Base-by-base conservation (phyloP, 2,329 filamentous ascomycete genomes). In the Colletotrichum ledebouriae region DNA sequence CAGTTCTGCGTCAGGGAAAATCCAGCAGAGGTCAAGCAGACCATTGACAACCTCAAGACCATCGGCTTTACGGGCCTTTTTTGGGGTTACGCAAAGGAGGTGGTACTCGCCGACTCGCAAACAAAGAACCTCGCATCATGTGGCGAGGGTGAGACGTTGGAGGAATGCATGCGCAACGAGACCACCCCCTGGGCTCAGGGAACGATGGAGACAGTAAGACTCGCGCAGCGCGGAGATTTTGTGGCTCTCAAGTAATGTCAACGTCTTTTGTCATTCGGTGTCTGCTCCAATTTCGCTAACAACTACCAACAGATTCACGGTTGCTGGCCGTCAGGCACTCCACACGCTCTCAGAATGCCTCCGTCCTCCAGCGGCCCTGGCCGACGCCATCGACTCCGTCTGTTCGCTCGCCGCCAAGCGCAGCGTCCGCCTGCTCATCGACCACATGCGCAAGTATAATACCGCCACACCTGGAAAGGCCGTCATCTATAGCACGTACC, bases 1-100 rank as follows among this genome's bases (percentile, higher is more conserved):
- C 94, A 98, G 75, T 98, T 97, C 79, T 98, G 94, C 78, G 93
- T 93, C 0, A 94, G 94, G 33, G 92, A 94, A 79, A 91, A 87
- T 56, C 83, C 86, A 0, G 74, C 77, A 1, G 92, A 97, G 78
- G 91, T 97, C 2, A 82, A 84, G 47, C 79, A 77, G 34, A 94
- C 91, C 0, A 87, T 94, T 34, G 76, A 84, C 1, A 82, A 85
- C 2, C 83, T 97, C 10, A 92, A 93, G 78, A 78, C 83, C 37
- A 89, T 95, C 50, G 94, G 94, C 2, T 97, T 93, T 76, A 88
- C 87, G 25, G 94, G 94, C 12, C 92, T 97, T 6, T 94, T 97
- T 63, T 84, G 97, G 53, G 90, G 92, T 58, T 97, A 97, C 74
- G 94, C 93, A 2, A 88, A 87, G 71, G 94, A 97, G 78, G 91